These are phyloP conservation scores for Ramaria rubella DNA, from an alignment of 768 basidiomycete genomes.

Conservation along the genomic window DNA sequence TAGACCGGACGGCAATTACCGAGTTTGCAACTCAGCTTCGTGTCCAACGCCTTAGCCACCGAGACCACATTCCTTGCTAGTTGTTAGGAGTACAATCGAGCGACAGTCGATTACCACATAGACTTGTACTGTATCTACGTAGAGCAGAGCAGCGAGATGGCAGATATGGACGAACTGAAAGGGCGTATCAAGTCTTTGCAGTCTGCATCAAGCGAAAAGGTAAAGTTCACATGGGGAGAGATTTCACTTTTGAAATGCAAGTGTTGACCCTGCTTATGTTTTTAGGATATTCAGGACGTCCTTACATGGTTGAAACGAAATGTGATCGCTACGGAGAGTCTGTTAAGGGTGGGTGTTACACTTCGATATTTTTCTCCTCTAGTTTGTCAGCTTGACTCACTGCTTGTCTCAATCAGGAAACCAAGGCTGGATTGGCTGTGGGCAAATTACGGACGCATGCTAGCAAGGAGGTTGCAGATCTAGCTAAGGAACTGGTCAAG, in stretches of 20 bases:
- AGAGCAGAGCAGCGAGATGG: constrained; percentile 6
- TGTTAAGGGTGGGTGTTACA: constrained; percentile 16
- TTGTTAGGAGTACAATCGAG: not conserved
- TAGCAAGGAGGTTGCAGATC: constrained; percentile 64
- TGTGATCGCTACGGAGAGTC: constrained; percentile 17
- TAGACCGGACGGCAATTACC: too few species aligned
- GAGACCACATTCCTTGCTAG: not conserved
- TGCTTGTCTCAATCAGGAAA: constrained; percentile 52
- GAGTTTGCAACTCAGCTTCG: not conserved
- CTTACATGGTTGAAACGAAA: constrained; percentile 15
- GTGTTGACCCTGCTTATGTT: not conserved
- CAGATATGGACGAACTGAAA: constrained; percentile 56
- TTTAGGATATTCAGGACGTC: constrained; percentile 10
- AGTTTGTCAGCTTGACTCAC: not conserved
- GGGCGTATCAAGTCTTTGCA: constrained; percentile 77
- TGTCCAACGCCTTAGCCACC: not conserved
- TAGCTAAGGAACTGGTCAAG: constrained; percentile 87
- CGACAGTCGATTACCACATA: not conserved
- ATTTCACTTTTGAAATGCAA: not conserved
- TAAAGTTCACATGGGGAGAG: constrained; percentile 23
- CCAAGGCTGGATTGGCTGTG: constrained; percentile 86
- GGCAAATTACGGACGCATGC: constrained; percentile 78
- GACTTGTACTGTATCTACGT: not conserved
- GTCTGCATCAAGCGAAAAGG: constrained; percentile 49
- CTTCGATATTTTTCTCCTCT: not conserved